Evolutionary conservation across 1,139 yeast genomes (phyloP).

Genomic region (Suhomyces wounanorum): DNA sequence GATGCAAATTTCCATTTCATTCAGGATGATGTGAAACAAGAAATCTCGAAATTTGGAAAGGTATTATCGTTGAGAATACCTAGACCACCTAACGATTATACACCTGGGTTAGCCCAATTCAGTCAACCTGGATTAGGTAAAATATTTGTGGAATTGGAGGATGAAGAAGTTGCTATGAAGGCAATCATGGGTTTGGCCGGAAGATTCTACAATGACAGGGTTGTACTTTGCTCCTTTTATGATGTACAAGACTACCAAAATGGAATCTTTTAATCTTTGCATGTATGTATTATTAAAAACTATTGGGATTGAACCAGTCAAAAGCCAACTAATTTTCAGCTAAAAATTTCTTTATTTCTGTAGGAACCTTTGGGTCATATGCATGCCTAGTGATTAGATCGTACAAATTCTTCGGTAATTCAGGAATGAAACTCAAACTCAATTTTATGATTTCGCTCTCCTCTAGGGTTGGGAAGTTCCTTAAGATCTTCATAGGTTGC

Average conservation of each 20-base stretch:
- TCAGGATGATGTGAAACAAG: conserved; percentile 52
- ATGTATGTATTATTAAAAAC: not conserved
- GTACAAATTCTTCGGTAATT: conserved; percentile 68
- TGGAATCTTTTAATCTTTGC: conserved; percentile 21
- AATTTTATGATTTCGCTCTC: conserved; percentile 77
- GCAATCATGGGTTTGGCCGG: conserved; percentile 73
- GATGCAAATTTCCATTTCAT: conserved; percentile 52
- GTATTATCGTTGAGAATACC: conserved; percentile 65
- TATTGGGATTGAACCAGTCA: conserved; percentile 3
- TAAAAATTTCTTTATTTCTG: conserved; percentile 33
- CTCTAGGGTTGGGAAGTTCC: conserved; percentile 72
- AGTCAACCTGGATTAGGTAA: conserved; percentile 68
- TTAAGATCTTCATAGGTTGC: conserved; percentile 73
- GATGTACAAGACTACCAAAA: conserved; percentile 57
- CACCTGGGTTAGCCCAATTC: conserved; percentile 47
- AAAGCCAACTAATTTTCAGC: not conserved
- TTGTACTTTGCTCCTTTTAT: conserved; percentile 65
- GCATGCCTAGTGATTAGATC: conserved; percentile 73
- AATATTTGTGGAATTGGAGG: conserved; percentile 65
- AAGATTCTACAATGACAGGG: conserved; percentile 65
- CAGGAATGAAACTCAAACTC: conserved; percentile 78
- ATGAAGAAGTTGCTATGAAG: conserved; percentile 50
- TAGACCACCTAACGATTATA: conserved; percentile 55
- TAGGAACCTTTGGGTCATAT: conserved; percentile 54
- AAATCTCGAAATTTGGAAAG: conserved; percentile 55